These are phyloP conservation scores for Nakazawaea ambrosiae DNA, from an alignment of 805 yeast species.

Conservation along the genomic window DNA sequence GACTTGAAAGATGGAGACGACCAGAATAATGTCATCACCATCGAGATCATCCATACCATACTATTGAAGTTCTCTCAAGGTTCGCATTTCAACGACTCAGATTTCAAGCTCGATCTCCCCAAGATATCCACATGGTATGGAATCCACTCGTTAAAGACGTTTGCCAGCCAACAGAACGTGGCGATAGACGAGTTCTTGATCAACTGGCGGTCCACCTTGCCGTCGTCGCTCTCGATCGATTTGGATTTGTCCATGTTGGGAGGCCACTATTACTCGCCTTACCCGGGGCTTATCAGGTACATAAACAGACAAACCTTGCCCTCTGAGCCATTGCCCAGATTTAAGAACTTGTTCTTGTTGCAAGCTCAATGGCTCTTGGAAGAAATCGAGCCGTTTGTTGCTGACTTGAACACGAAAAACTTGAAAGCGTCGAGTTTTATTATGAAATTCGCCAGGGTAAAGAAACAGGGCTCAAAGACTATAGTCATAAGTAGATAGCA, in stretches of 20 bases:
- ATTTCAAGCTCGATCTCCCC: slow-evolving; percentile 32
- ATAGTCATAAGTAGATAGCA: slow-evolving; percentile 1
- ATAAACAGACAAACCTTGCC: slow-evolving; percentile 46
- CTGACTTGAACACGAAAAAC: slow-evolving; percentile 47
- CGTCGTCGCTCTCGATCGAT: slow-evolving; percentile 45
- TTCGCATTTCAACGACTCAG: slow-evolving; percentile 11
- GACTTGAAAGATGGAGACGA: no score
- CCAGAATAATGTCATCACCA: slow-evolving; percentile 24
- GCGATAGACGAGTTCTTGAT: slow-evolving; percentile 47
- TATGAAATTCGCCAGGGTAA: slow-evolving; percentile 55
- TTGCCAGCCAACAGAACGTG: slow-evolving; percentile 2
- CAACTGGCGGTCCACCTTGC: slow-evolving; percentile 45
- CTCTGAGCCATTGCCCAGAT: slow-evolving; percentile 37
- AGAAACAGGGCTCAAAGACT: slow-evolving; percentile 20
- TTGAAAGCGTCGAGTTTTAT: slow-evolving; percentile 51
- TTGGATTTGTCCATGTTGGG: slow-evolving; percentile 53
- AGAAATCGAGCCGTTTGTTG: slow-evolving; percentile 59
- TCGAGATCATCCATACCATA: slow-evolving; percentile 41
- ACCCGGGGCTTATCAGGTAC: slow-evolving; percentile 39
- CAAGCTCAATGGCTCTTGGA: slow-evolving; percentile 56
- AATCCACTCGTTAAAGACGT: slow-evolving; percentile 33
- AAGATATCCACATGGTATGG: slow-evolving; percentile 61
- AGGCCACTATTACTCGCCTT: slow-evolving; percentile 38
- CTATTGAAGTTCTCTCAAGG: slow-evolving; percentile 36
- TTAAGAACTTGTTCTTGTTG: slow-evolving; percentile 42